Evolutionary conservation across 768 basidiomycete species (phyloP).

Genomic region (Russula vinacea): DNA sequence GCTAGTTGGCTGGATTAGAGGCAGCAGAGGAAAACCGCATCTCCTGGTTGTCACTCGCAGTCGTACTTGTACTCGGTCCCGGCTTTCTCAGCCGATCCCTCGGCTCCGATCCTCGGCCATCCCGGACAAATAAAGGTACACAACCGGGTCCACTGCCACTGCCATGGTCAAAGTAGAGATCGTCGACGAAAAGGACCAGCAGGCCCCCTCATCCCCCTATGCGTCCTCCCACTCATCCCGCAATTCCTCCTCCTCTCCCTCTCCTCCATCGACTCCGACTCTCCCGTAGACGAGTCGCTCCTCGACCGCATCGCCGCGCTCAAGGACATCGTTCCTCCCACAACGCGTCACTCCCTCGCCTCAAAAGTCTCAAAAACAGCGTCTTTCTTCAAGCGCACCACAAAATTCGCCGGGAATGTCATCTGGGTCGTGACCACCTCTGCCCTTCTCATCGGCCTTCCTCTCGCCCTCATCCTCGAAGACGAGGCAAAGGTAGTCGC

Average conservation of each 20-base stretch:
- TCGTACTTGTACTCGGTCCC: conserved; percentile 12
- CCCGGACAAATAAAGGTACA: background rate
- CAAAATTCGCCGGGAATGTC: conserved; percentile 77
- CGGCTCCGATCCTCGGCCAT: background rate
- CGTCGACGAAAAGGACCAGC: conserved; percentile 75
- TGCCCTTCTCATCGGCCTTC: conserved; percentile 89
- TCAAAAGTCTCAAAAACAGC: conserved; percentile 59
- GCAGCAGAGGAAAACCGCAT: background rate
- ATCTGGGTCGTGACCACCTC: conserved; percentile 96
- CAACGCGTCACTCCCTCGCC: conserved; percentile 75
- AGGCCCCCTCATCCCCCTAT: conserved; percentile 59
- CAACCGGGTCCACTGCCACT: background rate
- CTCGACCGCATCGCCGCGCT: conserved; percentile 87
- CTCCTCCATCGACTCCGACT: conserved; percentile 72
- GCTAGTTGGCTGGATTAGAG: background rate
- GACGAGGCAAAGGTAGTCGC: conserved; percentile 93
- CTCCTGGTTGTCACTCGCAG: background rate
- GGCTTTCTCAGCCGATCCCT: background rate
- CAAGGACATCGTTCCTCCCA: conserved; percentile 92
- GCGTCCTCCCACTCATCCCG: conserved; percentile 70
- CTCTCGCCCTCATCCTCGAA: conserved; percentile 88
- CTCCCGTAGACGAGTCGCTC: conserved; percentile 73
- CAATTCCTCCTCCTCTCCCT: conserved; percentile 71
- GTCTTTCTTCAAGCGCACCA: conserved; percentile 59
- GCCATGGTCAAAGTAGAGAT: conserved; percentile 92